These are phyloP conservation scores for Blepharisma stoltei DNA, from an alignment of 73 alveolate species.

Conservation along the genomic window DNA sequence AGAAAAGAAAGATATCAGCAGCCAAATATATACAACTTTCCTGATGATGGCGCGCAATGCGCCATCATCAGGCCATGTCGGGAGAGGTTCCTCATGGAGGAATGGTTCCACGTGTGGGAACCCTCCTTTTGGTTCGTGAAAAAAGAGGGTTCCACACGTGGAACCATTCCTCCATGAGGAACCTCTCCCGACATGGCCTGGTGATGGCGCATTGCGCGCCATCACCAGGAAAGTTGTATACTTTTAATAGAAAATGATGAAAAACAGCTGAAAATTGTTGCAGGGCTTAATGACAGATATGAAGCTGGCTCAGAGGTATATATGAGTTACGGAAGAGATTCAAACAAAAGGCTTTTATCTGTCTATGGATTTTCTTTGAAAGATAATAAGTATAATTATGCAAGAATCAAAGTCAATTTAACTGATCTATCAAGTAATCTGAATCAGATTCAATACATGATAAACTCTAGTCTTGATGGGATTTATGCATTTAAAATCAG, in stretches of 20 bases:
- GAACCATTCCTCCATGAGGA: too few species aligned
- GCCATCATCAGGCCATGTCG: too few species aligned
- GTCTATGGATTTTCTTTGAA: constrained; percentile 23
- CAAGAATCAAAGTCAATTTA: neutral
- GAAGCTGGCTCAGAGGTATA: constrained; percentile 12
- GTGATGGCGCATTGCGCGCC: too few species aligned
- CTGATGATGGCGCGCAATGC: too few species aligned
- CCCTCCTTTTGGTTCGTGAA: too few species aligned
- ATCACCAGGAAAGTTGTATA: too few species aligned
- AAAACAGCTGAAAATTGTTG: neutral
- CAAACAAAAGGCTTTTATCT: constrained; percentile 1
- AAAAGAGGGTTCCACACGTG: too few species aligned
- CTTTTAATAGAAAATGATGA: constrained; percentile 14
- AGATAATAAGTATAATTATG: constrained; percentile 2
- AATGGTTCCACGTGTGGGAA: too few species aligned
- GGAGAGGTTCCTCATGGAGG: too few species aligned
- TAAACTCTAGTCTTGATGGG: neutral
- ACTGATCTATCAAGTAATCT: neutral
- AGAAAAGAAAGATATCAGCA: neutral
- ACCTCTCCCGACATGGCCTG: too few species aligned
- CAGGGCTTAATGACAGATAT: constrained; percentile 22
- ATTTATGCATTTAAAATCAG: neutral
- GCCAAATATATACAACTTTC: neutral
- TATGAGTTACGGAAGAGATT: constrained; percentile 27
- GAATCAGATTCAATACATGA: neutral